Percentiles rank a stretch among this genome's conserved stretches.
These are phyloP conservation scores for Aspergillus udagawae DNA, from an alignment of 2,329 filamentous ascomycete genomes.

Conservation along the genomic window DNA sequence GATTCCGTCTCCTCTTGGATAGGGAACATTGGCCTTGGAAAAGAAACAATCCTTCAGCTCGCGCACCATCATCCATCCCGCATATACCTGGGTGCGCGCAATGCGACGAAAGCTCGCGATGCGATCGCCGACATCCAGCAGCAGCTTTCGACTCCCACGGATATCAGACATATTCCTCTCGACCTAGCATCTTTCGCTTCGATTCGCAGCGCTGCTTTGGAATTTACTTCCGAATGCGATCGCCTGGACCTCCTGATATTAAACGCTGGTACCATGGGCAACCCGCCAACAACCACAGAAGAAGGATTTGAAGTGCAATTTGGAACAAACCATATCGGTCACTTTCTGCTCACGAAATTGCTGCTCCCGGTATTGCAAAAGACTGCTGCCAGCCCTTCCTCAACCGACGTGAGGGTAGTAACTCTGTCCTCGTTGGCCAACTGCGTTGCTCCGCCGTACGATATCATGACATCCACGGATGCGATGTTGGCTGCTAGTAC, in stretches of 20 bases:
- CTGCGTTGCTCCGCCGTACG: constrained; percentile 30
- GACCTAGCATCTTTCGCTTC: constrained; percentile 51
- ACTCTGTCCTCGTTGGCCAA: constrained; percentile 36
- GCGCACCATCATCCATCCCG: constrained; percentile 50
- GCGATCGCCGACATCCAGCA: constrained; percentile 42
- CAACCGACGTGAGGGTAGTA: constrained; percentile 34
- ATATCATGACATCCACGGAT: constrained; percentile 36
- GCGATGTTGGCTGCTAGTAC: constrained; percentile 32
- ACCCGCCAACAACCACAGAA: constrained; percentile 33
- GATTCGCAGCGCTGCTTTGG: constrained; percentile 42
- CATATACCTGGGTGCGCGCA: constrained; percentile 54
- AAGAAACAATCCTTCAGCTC: constrained; percentile 46
- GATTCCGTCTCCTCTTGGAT: not conserved
- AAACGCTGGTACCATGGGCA: constrained; percentile 47
- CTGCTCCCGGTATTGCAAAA: constrained; percentile 39
- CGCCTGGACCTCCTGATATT: constrained; percentile 45
- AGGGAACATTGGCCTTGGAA: constrained; percentile 47
- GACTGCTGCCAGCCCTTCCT: constrained; percentile 25
- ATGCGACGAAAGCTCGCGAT: constrained; percentile 38
- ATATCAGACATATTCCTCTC: constrained; percentile 45
- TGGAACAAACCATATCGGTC: constrained; percentile 46
- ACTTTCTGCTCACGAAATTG: constrained; percentile 43
- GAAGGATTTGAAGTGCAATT: constrained; percentile 44
- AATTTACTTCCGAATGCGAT: constrained; percentile 37
- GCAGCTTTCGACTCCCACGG: constrained; percentile 26